Base-by-base conservation (phyloP, 148 eudicot genomes). In the Silene uniflora region DNA sequence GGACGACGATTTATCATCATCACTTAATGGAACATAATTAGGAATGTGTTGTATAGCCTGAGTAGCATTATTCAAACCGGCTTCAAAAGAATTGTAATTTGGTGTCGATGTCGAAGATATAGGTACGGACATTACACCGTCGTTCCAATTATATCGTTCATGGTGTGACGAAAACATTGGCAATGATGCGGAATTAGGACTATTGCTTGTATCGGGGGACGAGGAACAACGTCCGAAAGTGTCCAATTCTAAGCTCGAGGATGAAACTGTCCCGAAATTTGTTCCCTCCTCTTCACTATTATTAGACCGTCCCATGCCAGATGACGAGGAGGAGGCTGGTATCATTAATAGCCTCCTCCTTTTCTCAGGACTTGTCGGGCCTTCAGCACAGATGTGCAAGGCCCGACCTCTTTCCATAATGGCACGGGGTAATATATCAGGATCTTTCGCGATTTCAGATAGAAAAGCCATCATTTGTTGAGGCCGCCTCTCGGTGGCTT, bases 391-490 rank as follows among this genome's bases (percentile, higher is more conserved):
- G 0, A 79, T 17, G 10, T 68, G 74, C 13, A 22, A 46, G 42
- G 63, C 44, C 14, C 81, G 56, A 21, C 83, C 87, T 27, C 86
- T 86, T 32, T 88, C 89, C 24, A 83, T 70, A 61, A 91, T 60
- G 72, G 88, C 81, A 11, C 90, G 86, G 0, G 93, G 83, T 18
- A 91, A 44, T 46, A 93, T 83, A 5, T 88, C 86, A 5, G 98
- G 98, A 27, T 93, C 93, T 11, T 91, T 85, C 7, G 79, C 91
- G 13, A 93, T 85, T 79, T 87, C 86, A 39, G 79, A 80, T 0
- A 93, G 76, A 73, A 93, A 93, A 10, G 83, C 75, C 93, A 93
- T 88, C 91, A 93, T 91, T 69, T 93, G 96, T 9, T 91, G 86
- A 3, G 98, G 98, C 8, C 98, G 88, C n/a, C 82, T 82, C 82